phyloP scores from a whole-genome alignment of 345 rosid species.

The Hibiscus tridactylites region DNA sequence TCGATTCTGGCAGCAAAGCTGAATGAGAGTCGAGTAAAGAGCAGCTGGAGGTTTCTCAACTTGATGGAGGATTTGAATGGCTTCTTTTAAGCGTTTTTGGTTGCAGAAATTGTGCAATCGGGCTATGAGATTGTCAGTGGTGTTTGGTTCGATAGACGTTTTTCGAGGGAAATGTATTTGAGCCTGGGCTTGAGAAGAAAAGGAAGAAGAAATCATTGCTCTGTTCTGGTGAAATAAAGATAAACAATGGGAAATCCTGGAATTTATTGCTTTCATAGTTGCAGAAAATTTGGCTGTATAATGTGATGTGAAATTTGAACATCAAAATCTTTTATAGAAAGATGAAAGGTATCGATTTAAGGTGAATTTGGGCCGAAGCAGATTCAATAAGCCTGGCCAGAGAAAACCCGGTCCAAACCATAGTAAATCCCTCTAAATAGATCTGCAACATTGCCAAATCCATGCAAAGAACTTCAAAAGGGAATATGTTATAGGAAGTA shows the following conservation, averaged over 20 bases:
- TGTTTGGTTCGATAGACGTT: conserved; percentile 33
- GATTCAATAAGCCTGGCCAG: neutral
- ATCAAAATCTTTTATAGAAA: too few relatives aligned
- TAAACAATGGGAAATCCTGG: conserved; percentile 2
- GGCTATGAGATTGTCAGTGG: conserved; percentile 25
- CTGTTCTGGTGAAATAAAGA: conserved; percentile 9
- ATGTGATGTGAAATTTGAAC: too few relatives aligned
- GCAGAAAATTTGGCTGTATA: too few relatives aligned
- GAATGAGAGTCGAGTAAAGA: conserved; percentile 59
- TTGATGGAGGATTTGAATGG: conserved; percentile 44
- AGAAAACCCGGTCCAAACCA: neutral
- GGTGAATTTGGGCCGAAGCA: neutral
- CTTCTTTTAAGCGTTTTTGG: conserved; percentile 44
- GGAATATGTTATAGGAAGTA: neutral
- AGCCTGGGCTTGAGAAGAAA: conserved; percentile 25
- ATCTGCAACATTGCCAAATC: neutral
- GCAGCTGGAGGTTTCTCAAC: conserved; percentile 47
- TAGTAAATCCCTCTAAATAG: neutral
- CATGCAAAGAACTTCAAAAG: neutral
- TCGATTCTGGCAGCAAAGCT: conserved; percentile 36
- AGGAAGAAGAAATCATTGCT: neutral
- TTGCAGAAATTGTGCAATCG: conserved; percentile 48
- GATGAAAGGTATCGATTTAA: neutral
- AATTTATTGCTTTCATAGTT: conserved; percentile 16
- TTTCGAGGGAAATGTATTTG: conserved; percentile 12